These are phyloP conservation scores for Keithomyces neogunnii DNA, from an alignment of 2,329 filamentous ascomycete species.

Conservation along the genomic window DNA sequence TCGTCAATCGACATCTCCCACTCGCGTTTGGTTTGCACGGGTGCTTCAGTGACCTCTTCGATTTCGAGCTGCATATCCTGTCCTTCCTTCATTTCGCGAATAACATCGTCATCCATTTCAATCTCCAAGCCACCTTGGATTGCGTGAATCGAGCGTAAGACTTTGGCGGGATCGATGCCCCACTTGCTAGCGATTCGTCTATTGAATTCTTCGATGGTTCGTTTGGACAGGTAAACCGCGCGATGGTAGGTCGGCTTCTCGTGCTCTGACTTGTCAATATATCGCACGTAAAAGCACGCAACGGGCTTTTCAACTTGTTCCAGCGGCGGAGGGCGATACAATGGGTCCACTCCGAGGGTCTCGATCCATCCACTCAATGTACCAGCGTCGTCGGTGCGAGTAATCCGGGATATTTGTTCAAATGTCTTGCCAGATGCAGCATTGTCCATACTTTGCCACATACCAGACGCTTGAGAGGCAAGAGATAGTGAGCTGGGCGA, in stretches of 20 bases:
- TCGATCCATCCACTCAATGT: conserved; percentile 79
- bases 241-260: conserved; percentile 61
- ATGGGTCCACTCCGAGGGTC: conserved; percentile 78
- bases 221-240: conserved; percentile 75
- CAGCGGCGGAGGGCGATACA: conserved; percentile 64
- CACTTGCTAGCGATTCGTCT: conserved; percentile 69
- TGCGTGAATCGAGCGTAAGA: conserved; percentile 64
- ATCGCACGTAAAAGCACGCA: conserved; percentile 80
- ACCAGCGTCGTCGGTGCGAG: conserved; percentile 51
- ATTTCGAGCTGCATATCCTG: conserved; percentile 83
- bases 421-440: conserved; percentile 39
- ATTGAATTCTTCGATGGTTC: conserved; percentile 67
- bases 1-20: conserved; percentile 55
- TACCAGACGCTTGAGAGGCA: conserved; percentile 44
- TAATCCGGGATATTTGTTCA: conserved; percentile 44
- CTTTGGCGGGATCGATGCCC: conserved; percentile 62
- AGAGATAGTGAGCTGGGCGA: conserved; percentile 58
- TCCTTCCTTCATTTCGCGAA: conserved; percentile 75
- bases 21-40: conserved; percentile 37
- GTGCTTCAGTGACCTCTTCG: conserved; percentile 31
- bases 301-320: conserved; percentile 64
- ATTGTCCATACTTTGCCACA: conserved; percentile 50
- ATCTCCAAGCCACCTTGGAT: conserved; percentile 71
- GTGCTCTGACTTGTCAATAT: conserved; percentile 38
- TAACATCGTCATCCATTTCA: conserved; percentile 83